Evolutionary conservation across 108 stramenopile genomes (phyloP), one percentile per base, ranked within the genome.

Genomic region (Skeletonema costatum): DNA sequence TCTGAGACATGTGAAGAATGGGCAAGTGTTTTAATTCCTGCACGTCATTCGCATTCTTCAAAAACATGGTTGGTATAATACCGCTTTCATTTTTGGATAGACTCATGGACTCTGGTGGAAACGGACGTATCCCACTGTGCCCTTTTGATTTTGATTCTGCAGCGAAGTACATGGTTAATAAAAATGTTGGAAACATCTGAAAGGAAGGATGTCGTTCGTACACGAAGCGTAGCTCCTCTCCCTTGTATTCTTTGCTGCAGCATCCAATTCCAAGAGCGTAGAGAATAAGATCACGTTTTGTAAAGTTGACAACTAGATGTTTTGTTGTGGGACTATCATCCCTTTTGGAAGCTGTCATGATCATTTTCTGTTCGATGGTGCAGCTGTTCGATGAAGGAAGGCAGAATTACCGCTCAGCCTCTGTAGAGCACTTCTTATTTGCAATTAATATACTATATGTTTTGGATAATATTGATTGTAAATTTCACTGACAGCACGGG

Each of bases 211-310:
- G 84, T 2, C 77, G 58, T 67, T 94, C 93, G 53, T 89, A 90
- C 11, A 90, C 66, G 70, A 70, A 92, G 21, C 75, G 71, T 64
- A 88, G 74, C 44, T 94, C 90, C 10, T 82, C 67, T 36, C 73
- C 68, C 35, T 72, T 32, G 58, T 62, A 30, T 17, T 58, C 75
- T 17, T 29, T 67, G 64, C 82, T 82, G 59, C 86, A 88, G 48
- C 89, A 89, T 35, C 93, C 93, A 63, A 94, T 84, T 13, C 90
- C 87, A 13, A 94, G 77, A 10, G 93, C 90, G 69, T 90, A 94
- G 13, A 90, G 67, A 10, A 90, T 81, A 41, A 87, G 51, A 73
- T 92, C 92, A 1, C 81, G 70, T 36, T 73, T 75, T 14, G 81
- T 82, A 35, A 76, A 76, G 25, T 76, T 59, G 1, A 58, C 81